Percentiles rank a stretch among this genome's conserved stretches.
phyloP scores from a whole-genome alignment of 768 basidiomycete species.

The Russula sp. region DNA sequence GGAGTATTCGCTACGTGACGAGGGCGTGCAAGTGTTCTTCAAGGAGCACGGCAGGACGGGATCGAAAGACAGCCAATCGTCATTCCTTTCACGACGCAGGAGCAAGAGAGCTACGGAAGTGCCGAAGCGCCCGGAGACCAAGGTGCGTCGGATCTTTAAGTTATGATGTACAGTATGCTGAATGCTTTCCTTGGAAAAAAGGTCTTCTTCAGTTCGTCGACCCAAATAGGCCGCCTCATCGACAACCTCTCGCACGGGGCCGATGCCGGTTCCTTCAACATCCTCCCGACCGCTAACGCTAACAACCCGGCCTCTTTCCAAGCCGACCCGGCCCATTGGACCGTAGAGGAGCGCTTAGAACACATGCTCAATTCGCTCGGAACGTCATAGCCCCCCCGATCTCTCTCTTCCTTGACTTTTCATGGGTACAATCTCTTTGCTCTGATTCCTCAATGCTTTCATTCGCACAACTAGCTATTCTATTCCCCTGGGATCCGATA shows the following conservation, averaged over 20 bases:
- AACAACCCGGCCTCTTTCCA: conserved; percentile 28
- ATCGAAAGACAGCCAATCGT: conserved; percentile 56
- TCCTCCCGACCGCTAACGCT: conserved; percentile 38
- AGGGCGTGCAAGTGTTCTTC: conserved; percentile 64
- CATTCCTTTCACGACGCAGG: conserved; percentile 40
- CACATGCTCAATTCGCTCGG: conserved; percentile 49
- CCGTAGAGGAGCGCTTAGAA: conserved; percentile 69
- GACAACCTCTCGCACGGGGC: conserved; percentile 75
- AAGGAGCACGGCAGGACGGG: conserved; percentile 64
- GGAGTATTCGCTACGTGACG: conserved; percentile 54
- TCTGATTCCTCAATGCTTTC: conserved; percentile 6
- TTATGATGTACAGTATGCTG: background rate
- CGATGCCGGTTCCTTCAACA: conserved; percentile 81
- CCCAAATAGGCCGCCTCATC: conserved; percentile 77
- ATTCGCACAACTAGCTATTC: background rate
- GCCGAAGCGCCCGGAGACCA: conserved; percentile 71
- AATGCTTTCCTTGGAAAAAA: conserved; percentile 25
- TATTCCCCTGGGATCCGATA: conserved; percentile 1
- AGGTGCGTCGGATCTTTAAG: conserved; percentile 41
- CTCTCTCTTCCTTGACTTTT: background rate
- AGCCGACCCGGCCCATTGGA: conserved; percentile 55
- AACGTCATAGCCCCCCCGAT: conserved; percentile 25
- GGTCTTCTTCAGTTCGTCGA: conserved; percentile 70
- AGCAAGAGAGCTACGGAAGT: conserved; percentile 46
- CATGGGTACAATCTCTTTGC: conserved; percentile 8